Base-by-base conservation (phyloP, 768 basidiomycete genomes). In the Naganishia friedmannii region DNA sequence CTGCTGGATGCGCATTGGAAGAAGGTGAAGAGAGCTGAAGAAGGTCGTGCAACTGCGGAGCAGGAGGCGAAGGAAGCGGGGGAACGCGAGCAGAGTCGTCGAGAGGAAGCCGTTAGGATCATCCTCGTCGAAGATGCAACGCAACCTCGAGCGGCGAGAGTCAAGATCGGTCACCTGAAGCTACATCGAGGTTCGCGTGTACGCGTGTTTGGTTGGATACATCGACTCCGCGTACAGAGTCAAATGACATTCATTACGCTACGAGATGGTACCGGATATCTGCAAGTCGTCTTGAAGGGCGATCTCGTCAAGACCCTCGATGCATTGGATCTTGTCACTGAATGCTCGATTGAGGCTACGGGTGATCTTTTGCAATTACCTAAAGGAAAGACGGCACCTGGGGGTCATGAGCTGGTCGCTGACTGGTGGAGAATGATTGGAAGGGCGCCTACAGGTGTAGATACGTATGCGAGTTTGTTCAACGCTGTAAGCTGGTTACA, bases 381-480 rank as follows among this genome's bases (percentile, higher is more conserved):
- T 0, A 90, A 95, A 77, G 95, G 94, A 60, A 92, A 97, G 82
- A 90, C 88, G 0, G 96, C 96, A 1, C 93, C 93, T 3, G 91
- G 89, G 42, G 85, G 85, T 8, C 92, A 97, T 72, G 96, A 98
- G 81, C 88, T 99, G 21, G 77, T 88, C 65, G 94, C 94, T 37
- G 96, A 98, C 76, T 96, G 88, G 82, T 99, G 94, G 93, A 85
- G 83, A 67, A 87, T 92, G 21, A 82, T 98, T 45, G 96, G 96
- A 39, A 83, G 86, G 12, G 89, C 96, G 12, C 95, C 96, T 1
- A 90, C 91, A 8, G 96, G 89, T 19, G 90, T 93, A 1, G 93
- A 97, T 66, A 90, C 94, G 0, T 95, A 96, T 83, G 88, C 88
- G 78, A 94, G 92, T 85, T 84, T 87, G 76, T 83, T 95, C 80